Conservation (phyloP, 768 basidiomycete species). For the Xerocomus brunneocitrinus region DNA sequence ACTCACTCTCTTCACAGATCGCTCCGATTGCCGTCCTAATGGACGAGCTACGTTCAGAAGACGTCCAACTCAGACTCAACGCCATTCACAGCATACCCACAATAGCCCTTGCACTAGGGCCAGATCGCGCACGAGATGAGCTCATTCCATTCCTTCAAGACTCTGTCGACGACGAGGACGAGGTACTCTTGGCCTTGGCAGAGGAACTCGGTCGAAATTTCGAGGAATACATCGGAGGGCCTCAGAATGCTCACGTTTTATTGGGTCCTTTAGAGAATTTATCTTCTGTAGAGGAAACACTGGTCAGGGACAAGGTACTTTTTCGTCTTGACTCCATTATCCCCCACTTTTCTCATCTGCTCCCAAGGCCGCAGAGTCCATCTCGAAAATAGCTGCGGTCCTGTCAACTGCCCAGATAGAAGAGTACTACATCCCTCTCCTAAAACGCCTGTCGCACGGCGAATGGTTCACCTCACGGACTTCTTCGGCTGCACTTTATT, state of each 20-base stretch:
- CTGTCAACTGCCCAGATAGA: conserved; percentile 80
- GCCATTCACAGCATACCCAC: conserved; percentile 97
- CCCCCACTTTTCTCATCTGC: conserved; percentile 3
- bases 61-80: conserved; percentile 92
- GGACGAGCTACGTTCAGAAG: conserved; percentile 97
- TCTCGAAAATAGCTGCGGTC: conserved; percentile 80
- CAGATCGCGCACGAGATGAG: conserved; percentile 92
- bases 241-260: conserved; percentile 78
- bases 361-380: conserved; percentile 87
- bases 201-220: conserved; percentile 92
- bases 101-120: conserved; percentile 93
- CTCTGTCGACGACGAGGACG: conserved; percentile 99
- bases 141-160: conserved; percentile 96
- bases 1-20: conserved; percentile 47
- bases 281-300: conserved; percentile 94
- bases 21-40: conserved; percentile 94
- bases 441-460: conserved; percentile 83
- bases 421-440: conserved; percentile 84
- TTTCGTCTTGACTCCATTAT: not conserved
- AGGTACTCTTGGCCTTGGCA: conserved; percentile 90
- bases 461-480: conserved; percentile 99
- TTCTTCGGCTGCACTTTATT: conserved; percentile 90
- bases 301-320: conserved; percentile 93
- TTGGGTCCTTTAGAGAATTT: conserved; percentile 93
- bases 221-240: conserved; percentile 92